Conservation (phyloP, 768 basidiomycete genomes). For the Strobilomyces dryophilus region DNA sequence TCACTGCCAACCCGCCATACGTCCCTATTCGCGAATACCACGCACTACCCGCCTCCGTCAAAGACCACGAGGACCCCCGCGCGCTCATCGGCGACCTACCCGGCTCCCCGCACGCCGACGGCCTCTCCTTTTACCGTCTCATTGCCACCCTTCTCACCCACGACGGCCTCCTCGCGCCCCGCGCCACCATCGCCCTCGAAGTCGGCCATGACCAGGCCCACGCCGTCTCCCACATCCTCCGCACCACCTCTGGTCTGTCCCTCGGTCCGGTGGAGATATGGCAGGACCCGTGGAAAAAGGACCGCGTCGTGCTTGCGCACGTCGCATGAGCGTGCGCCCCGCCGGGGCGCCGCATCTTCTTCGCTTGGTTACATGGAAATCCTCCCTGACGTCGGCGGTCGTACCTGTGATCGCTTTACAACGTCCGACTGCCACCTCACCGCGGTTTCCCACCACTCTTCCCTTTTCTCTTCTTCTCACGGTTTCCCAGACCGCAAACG, state of each 20-base stretch:
- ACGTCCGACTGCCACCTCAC: slow-evolving; percentile 12
- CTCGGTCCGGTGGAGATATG: slow-evolving; percentile 54
- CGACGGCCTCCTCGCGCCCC: slow-evolving; percentile 46
- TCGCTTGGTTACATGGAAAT: slow-evolving; percentile 17
- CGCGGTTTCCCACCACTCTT: slow-evolving; percentile 6
- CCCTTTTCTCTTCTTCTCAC: slow-evolving; percentile 4
- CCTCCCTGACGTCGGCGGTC: not conserved
- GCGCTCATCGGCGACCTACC: slow-evolving; percentile 77
- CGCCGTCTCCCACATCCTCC: slow-evolving; percentile 57
- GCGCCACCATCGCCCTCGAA: slow-evolving; percentile 70
- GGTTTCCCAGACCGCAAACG: slow-evolving; percentile 3
- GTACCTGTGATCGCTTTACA: slow-evolving; percentile 5
- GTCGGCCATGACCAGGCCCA: slow-evolving; percentile 72
- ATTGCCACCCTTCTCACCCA: slow-evolving; percentile 60
- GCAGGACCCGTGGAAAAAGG: slow-evolving; percentile 75
- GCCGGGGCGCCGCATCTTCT: slow-evolving; percentile 1
- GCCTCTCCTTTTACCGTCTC: slow-evolving; percentile 68
- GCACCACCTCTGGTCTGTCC: slow-evolving; percentile 39
- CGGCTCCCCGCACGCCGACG: slow-evolving; percentile 31
- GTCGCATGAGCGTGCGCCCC: slow-evolving; percentile 24
- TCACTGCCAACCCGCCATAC: slow-evolving; percentile 88
- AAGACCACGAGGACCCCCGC: slow-evolving; percentile 70
- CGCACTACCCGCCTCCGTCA: slow-evolving; percentile 63
- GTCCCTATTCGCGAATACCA: slow-evolving; percentile 67
- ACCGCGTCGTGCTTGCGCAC: slow-evolving; percentile 65